Base-by-base conservation (phyloP, 345 rosid genomes). In the Populus tremula region DNA sequence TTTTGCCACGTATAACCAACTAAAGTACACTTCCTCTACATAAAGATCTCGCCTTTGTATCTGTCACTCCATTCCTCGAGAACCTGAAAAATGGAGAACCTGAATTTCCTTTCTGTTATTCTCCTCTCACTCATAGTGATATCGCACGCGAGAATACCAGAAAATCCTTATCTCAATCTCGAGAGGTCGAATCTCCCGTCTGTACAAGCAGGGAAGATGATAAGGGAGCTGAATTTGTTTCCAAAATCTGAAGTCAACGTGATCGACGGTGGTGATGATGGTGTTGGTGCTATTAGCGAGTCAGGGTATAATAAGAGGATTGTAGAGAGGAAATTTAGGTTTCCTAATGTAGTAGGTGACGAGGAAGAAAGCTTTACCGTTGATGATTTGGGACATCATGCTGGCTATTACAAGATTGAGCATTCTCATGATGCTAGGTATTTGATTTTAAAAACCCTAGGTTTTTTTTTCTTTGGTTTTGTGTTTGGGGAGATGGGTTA, bases 341-440 rank as follows among this genome's bases (percentile, higher is more conserved):
- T 96, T 77, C 96, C 98, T 20, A 86, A 86, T 76, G 67, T 94
- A 41, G 79, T 75, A 16, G 56, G 70, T 25, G 86, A 71, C 2
- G 79, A 56, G 18, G 29, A 63, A 21, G 83, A 62, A 6, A 90
- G 85, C 13, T 77, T 82, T 67, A 62, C 91, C 33, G 85, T 83
- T 6, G 93, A 91, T 67, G 91, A 94, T 79, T 87, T 94, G 80
- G 93, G 97, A n/a, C 98, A 94, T 77, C 97, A 87, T 82, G 99
- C 99, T 73, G 99, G 99, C 67, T 96, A 96, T 73, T 96, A 88
- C 79, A 85, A 93, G 85, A 90, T 96, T 79, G 82, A 88, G 23
- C 85, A 90, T 66, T 91, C 97, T 39, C 87, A 87, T 64, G 97
- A 88, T 76, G 95, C 97, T 17, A 92, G 92, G 99, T 96, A 18